A percentile compares a stretch with the other conserved stretches of the same genome.
Evolutionary conservation across 208 protist species (phyloP).

Genomic region (Trypanosoma cruzi): DNA sequence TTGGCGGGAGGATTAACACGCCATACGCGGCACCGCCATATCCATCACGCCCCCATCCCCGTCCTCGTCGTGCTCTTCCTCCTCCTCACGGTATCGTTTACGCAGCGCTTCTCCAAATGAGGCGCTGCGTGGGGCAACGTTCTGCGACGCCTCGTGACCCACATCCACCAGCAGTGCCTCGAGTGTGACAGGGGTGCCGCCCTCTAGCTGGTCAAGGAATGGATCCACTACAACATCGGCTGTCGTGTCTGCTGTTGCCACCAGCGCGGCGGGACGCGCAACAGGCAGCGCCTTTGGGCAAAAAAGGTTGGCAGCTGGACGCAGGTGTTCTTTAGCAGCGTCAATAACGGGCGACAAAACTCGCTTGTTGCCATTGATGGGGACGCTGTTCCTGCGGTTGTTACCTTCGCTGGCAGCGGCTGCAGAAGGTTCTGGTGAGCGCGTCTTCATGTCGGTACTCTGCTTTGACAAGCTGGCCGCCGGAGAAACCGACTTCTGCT

Average conservation of each 20-base stretch:
- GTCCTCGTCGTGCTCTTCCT: conserved; percentile 50
- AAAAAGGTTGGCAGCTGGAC: conserved; percentile 4
- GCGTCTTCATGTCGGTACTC: neutral
- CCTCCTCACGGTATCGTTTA: conserved; percentile 82
- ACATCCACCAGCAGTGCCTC: conserved; percentile 53
- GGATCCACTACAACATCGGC: conserved; percentile 7
- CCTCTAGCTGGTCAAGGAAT: conserved; percentile 10
- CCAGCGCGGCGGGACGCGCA: neutral
- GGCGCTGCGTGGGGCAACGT: conserved; percentile 36
- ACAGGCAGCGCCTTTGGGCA: conserved; percentile 2
- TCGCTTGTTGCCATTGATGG: neutral
- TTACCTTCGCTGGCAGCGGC: neutral
- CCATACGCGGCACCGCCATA: conserved; percentile 2
- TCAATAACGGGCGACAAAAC: neutral
- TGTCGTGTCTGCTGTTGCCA: neutral
- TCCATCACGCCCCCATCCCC: neutral
- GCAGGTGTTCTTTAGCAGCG: neutral
- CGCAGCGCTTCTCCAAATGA: conserved; percentile 74
- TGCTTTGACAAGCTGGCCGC: neutral
- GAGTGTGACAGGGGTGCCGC: conserved; percentile 34
- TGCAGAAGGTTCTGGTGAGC: neutral
- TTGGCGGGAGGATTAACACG: neutral
- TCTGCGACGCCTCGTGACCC: conserved; percentile 33
- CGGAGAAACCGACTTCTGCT: neutral
- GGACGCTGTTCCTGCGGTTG: neutral